Base-by-base conservation (phyloP, 495 filamentous ascomycete species). In the Penicillium malachiteum region DNA sequence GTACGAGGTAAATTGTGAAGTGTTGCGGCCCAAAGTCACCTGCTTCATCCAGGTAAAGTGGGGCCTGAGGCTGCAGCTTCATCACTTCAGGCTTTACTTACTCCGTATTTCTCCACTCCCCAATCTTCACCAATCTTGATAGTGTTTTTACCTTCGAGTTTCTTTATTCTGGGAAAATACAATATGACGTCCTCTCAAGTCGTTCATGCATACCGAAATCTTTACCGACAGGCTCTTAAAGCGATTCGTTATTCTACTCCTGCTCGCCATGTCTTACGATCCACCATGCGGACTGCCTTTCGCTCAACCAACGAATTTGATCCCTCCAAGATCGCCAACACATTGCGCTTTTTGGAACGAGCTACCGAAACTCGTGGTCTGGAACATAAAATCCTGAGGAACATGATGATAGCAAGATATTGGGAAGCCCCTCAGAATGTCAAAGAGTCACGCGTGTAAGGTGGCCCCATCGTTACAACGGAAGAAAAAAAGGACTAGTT, bases 171-270 rank as follows among this genome's bases (percentile, higher is more conserved):
- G 12, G 12, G 2, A 34, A 6, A 34, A 37, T 37, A 10, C 12
- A 13, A 37, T 13, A 37, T 37, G 34, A 37, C 34, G 34, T 37
- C 34, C 5, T 7, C 5, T 13, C 9, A 37, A 37, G 67, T 96
- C 44, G 60, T 90, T 40, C 77, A 84, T 63, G 85, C 91, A 40
- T 98, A 98, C 73, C 87, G 94, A 51, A 76, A 83, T 35, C 78
- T 98, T 38, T 88, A 88, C 60, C 85, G 87, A 41, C 81, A 82
- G 12, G 80, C 82, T 12, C 80, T 97, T 12, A 87, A 84, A 40
- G 92, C 89, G 2, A 80, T 96, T 32, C 87, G 90, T 53, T 94
- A 88, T 74, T 84, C 92, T 0, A 81, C 82, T 43, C 94, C 95
- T 1, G 78, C 85, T 21, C 87, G 90, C 50, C 85, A 82, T 73